These are phyloP conservation scores for Aspergillus hiratsukae DNA, from an alignment of 2,329 filamentous ascomycete species.

Conservation along the genomic window DNA sequence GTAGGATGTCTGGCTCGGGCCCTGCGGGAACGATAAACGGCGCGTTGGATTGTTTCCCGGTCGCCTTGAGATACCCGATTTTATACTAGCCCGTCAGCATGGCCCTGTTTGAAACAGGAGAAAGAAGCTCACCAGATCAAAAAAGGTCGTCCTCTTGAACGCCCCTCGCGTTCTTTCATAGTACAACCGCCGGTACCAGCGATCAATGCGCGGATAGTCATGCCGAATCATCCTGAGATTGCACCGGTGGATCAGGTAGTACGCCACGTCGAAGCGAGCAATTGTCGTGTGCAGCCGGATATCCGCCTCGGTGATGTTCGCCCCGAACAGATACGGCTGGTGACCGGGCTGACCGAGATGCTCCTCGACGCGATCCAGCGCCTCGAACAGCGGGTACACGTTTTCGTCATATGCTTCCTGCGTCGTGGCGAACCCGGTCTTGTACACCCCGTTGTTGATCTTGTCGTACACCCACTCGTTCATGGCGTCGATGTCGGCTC, in stretches of 20 bases:
- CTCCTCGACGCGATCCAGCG: constrained; percentile 67
- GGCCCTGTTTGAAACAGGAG: no score
- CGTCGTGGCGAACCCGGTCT: constrained; percentile 70
- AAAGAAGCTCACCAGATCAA: constrained; percentile 32
- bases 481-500: constrained; percentile 63
- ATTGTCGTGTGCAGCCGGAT: constrained; percentile 66
- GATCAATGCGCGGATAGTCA: constrained; percentile 51
- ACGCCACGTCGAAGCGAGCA: constrained; percentile 65
- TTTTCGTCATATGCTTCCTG: constrained; percentile 73
- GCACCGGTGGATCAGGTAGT: constrained; percentile 78
- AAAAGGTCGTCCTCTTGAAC: constrained; percentile 44
- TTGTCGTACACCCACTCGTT: constrained; percentile 70
- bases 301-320: constrained; percentile 71
- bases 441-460: constrained; percentile 54
- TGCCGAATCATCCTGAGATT: constrained; percentile 60
- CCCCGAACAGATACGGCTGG: constrained; percentile 68
- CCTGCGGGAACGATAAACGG: constrained; percentile 24
- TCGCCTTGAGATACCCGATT: constrained; percentile 19
- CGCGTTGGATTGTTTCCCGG: constrained; percentile 12
- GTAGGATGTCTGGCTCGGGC: constrained; percentile 25
- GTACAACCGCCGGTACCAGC: constrained; percentile 46
- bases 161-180: constrained; percentile 42
- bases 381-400: constrained; percentile 63
- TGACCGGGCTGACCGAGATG: constrained; percentile 52
- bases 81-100: constrained; percentile 19